Evolutionary conservation across 1,284 basidiomycete species (phyloP), one percentile per base, ranked within the genome.

Genomic region (Naganishia sp.): DNA sequence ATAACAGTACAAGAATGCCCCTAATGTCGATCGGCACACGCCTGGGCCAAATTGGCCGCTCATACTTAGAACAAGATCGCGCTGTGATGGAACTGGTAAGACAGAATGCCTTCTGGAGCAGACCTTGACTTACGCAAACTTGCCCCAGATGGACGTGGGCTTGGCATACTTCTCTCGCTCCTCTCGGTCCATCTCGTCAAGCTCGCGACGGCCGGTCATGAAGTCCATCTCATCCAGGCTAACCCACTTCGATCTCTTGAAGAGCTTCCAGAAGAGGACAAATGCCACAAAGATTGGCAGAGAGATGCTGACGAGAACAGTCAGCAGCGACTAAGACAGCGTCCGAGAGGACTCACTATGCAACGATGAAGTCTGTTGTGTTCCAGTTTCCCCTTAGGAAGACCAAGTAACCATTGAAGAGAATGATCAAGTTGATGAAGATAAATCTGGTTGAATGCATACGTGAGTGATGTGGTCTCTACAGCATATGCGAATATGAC

Each of bases 311-410:
- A 50, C 57, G 23, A 39, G 13, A 58, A 63, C 55, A 47, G 63
- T 58, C 57, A 32, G 6, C 10, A 41, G n/a, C 3, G 10, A 6
- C n/a, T 35, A 21, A 21, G 11, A 54, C 18, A 6, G 5, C 10
- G 35, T 41, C 13, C 49, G 72, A 56, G 72, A 71, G 25, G 47
- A 70, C 68, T 71, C 49, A 71, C 75, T 85, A 81, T 50, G 77
- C 75, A 13, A 79, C 73, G 68, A 81, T 65, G 70, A 81, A 81
- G 46, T 43, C 67, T 7, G 72, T 71, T 13, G 67, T 68, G 71
- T 72, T 70, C 76, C 77, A 82, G 71, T 84, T 84, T 77, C 87
- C 89, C 70, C 82, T 82, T 53, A 87, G 81, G 78, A 88, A 88
- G 55, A 85, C 82, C 9, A 84, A 78, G 69, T 77, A 79, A 66